phyloP scores from a whole-genome alignment of 805 yeast species.

The Groenewaldozyma tartarivorans region DNA sequence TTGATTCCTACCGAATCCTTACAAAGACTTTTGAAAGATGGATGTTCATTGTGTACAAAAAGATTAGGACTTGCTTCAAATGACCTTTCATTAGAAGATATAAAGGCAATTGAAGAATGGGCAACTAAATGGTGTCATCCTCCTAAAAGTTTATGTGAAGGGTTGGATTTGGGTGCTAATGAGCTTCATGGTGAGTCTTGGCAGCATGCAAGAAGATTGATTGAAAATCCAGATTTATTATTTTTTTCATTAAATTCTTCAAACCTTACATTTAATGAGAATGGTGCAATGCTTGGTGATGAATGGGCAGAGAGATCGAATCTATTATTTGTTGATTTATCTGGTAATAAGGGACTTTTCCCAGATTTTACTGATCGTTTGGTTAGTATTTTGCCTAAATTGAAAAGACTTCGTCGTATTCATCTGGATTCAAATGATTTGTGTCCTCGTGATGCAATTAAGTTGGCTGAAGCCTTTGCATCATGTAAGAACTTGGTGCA shows the following conservation, averaged over 20 bases:
- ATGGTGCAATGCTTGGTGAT: constrained; percentile 37
- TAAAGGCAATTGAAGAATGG: constrained; percentile 52
- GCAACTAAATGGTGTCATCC: constrained; percentile 29
- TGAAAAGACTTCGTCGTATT: constrained; percentile 52
- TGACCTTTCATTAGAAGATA: constrained; percentile 51
- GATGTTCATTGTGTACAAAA: constrained; percentile 43
- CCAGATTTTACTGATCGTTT: constrained; percentile 51
- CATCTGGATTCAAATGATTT: constrained; percentile 65
- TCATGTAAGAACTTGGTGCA: constrained; percentile 58
- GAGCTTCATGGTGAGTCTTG: constrained; percentile 33
- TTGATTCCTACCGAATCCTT: constrained; percentile 42
- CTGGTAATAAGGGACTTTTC: constrained; percentile 58
- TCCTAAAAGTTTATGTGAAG: constrained; percentile 39
- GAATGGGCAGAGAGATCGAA: constrained; percentile 41
- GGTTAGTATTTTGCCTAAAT: constrained; percentile 57
- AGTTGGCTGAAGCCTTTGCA: constrained; percentile 59
- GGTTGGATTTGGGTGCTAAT: constrained; percentile 79
- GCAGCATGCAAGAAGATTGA: constrained; percentile 7
- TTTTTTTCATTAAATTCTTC: constrained; percentile 61
- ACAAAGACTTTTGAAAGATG: constrained; percentile 47
- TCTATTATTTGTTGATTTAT: constrained; percentile 65
- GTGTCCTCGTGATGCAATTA: constrained; percentile 43
- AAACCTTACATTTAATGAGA: constrained; percentile 27
- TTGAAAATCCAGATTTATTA: constrained; percentile 26
- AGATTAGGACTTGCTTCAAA: constrained; percentile 74